Evolutionary conservation across 768 basidiomycete genomes (phyloP).

Genomic region (Panellus pusillus): DNA sequence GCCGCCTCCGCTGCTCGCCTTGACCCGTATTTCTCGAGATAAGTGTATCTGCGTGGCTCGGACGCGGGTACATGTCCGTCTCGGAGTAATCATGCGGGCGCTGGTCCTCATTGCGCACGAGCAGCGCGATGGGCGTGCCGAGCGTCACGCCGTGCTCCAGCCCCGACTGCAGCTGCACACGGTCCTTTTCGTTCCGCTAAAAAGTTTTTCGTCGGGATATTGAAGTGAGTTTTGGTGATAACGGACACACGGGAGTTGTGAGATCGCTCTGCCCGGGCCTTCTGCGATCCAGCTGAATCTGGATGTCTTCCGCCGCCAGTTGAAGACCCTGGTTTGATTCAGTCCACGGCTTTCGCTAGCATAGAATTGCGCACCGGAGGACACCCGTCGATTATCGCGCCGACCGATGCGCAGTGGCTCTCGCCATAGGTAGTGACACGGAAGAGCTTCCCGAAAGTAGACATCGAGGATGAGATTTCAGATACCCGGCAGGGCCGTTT

Average conservation of each 20-base stretch:
- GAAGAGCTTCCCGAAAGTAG: slow-evolving; percentile 88
- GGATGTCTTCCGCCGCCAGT: slow-evolving; percentile 81
- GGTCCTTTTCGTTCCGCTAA: slow-evolving; percentile 94
- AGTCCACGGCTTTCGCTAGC: background rate
- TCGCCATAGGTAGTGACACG: slow-evolving; percentile 98
- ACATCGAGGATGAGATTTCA: slow-evolving; percentile 54
- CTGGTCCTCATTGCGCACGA: slow-evolving; percentile 98
- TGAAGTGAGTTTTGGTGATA: background rate
- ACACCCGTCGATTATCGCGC: slow-evolving; percentile 96
- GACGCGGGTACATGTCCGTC: slow-evolving; percentile 95
- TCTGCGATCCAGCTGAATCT: slow-evolving; percentile 86
- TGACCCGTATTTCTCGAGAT: slow-evolving; percentile 97
- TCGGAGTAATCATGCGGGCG: slow-evolving; percentile 98
- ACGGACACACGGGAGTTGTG: slow-evolving; percentile 81
- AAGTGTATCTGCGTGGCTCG: slow-evolving; percentile 98
- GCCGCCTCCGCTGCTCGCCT: slow-evolving; percentile 96
- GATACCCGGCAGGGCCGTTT: background rate
- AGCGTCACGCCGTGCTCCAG: slow-evolving; percentile 92
- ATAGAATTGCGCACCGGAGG: slow-evolving; percentile 69
- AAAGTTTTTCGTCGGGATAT: background rate
- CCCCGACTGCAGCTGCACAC: slow-evolving; percentile 91
- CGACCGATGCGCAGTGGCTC: slow-evolving; percentile 95
- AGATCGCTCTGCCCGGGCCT: slow-evolving; percentile 95
- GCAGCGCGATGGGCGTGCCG: slow-evolving; percentile 95
- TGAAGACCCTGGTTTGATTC: slow-evolving; percentile 65